A percentile compares a stretch with the other conserved stretches of the same genome.
Evolutionary conservation across 2,329 filamentous ascomycete genomes (phyloP).

Genomic region (Phoma herbarum): DNA sequence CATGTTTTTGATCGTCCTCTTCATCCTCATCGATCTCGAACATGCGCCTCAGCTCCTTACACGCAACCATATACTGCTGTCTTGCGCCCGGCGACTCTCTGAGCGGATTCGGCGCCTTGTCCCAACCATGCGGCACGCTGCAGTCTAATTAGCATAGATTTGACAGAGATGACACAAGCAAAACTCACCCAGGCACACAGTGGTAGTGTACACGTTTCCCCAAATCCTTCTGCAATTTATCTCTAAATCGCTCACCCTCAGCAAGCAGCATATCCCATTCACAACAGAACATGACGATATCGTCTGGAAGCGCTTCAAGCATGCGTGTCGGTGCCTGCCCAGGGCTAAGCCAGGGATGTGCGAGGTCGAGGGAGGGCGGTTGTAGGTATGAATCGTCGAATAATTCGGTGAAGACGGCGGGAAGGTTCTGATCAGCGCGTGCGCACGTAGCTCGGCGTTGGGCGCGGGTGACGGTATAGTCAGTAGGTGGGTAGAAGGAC

Average conservation of each 20-base stretch:
- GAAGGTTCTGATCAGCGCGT: slow-evolving; percentile 62
- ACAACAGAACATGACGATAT: slow-evolving; percentile 69
- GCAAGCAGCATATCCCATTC: slow-evolving; percentile 74
- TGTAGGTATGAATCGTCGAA: slow-evolving; percentile 62
- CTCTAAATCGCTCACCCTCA: slow-evolving; percentile 69
- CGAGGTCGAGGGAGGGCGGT: slow-evolving; percentile 59
- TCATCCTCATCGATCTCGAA: slow-evolving; percentile 46
- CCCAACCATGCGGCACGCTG: slow-evolving; percentile 55
- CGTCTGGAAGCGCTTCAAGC: slow-evolving; percentile 64
- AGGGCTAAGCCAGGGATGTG: slow-evolving; percentile 67
- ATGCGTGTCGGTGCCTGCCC: slow-evolving; percentile 64
- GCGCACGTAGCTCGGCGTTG: slow-evolving; percentile 65
- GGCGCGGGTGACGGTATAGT: slow-evolving; percentile 68
- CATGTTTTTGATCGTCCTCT: slow-evolving; percentile 21
- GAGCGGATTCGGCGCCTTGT: slow-evolving; percentile 71
- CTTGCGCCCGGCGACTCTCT: slow-evolving; percentile 61
- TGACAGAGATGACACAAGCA: background rate
- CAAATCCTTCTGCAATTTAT: slow-evolving; percentile 62
- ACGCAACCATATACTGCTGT: slow-evolving; percentile 64
- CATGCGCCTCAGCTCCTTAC: slow-evolving; percentile 60
- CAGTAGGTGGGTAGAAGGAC: slow-evolving; percentile 69
- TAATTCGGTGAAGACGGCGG: slow-evolving; percentile 60
- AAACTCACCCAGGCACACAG: slow-evolving; percentile 59
- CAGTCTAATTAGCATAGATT: background rate
- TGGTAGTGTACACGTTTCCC: slow-evolving; percentile 67